Percentiles rank a stretch among this genome's conserved stretches.
Evolutionary conservation across 116 monocot species (phyloP).

Genomic region (Phalaenopsis hybrid): DNA sequence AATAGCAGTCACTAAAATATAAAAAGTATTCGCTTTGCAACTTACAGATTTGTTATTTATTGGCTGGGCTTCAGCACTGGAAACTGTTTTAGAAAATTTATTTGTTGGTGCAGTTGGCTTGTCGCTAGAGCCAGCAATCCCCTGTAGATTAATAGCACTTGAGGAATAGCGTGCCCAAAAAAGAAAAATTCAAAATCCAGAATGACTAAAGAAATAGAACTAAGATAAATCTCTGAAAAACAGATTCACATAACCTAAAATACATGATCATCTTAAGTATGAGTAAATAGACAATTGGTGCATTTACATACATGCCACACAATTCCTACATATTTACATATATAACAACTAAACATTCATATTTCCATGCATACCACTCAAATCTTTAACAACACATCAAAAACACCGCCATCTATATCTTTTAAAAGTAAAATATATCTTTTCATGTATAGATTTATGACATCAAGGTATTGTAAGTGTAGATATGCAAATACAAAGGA

Average conservation of each 20-base stretch:
- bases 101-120: not conserved
- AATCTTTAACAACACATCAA: too few species aligned
- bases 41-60: conserved; percentile 1
- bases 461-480: too few species aligned
- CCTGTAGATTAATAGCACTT: not conserved
- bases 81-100: not conserved
- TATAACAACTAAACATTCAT: too few species aligned
- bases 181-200: not conserved
- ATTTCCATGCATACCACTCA: too few species aligned
- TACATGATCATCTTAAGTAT: not conserved
- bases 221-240: not conserved
- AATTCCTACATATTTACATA: too few species aligned
- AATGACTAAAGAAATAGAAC: not conserved
- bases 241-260: not conserved
- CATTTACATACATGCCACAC: too few species aligned
- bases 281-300: too few species aligned
- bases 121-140: not conserved
- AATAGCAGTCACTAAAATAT: not conserved
- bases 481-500: too few species aligned
- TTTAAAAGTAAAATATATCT: too few species aligned
- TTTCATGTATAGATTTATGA: too few species aligned
- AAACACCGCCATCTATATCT: too few species aligned
- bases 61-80: not conserved
- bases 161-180: not conserved
- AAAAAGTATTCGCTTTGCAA: not conserved